These are phyloP conservation scores for Elaeagnus macrophylla DNA, from an alignment of 306 rosid genomes.

Conservation along the genomic window DNA sequence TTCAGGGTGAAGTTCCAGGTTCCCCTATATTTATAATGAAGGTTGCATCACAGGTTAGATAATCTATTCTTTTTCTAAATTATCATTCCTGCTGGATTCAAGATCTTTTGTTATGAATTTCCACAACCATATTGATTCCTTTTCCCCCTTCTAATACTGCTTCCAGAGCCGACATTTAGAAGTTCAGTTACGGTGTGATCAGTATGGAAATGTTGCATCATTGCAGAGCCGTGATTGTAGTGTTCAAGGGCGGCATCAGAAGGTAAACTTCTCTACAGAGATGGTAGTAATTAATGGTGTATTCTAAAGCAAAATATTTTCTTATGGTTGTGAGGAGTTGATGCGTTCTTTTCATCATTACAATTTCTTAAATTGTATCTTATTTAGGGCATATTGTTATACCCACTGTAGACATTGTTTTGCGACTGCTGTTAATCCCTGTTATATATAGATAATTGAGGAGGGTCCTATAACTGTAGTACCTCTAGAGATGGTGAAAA, in stretches of 20 bases:
- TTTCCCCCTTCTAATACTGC: conserved; percentile 6
- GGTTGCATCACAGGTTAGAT: conserved; percentile 94
- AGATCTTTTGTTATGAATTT: conserved; percentile 18
- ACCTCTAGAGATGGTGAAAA: conserved; percentile 64
- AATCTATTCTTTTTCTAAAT: conserved; percentile 13
- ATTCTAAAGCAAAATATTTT: background rate
- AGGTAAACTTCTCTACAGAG: conserved; percentile 33
- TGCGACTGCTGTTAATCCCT: background rate
- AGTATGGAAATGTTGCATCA: conserved; percentile 92
- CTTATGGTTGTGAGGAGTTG: background rate
- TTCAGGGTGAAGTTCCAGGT: conserved; percentile 99
- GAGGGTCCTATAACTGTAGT: conserved; percentile 99
- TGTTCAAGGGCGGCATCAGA: conserved; percentile 97
- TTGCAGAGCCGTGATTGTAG: conserved; percentile 99
- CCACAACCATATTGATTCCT: conserved; percentile 12
- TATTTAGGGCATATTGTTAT: background rate
- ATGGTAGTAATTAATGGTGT: background rate
- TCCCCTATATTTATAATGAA: conserved; percentile 99
- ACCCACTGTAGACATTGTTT: too few relatives aligned
- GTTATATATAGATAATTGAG: conserved; percentile 69
- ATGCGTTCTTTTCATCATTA: conserved; percentile 3
- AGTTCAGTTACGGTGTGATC: conserved; percentile 95
- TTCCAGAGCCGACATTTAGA: conserved; percentile 93
- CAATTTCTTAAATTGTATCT: background rate
- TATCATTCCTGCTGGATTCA: conserved; percentile 15